Percentiles rank a stretch among this genome's conserved stretches.
phyloP scores from a whole-genome alignment of 352 stramenopile species.

The Globisporangium cylindrosporum region DNA sequence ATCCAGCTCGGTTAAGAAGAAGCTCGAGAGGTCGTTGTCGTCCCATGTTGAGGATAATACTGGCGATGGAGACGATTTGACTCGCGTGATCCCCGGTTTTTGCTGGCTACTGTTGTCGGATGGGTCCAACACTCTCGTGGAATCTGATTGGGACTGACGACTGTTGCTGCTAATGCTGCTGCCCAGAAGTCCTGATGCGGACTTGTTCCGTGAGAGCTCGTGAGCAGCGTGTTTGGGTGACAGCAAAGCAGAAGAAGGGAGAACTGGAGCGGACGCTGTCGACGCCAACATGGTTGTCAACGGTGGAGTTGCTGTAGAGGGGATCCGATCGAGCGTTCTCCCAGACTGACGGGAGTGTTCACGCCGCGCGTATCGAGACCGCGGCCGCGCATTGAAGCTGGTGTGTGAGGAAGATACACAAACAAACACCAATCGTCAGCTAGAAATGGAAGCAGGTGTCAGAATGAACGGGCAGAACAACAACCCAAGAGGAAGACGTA shows the following conservation, averaged over 20 bases:
- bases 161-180: background rate
- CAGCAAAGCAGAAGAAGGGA: background rate
- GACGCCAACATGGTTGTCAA: background rate
- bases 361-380: slow-evolving; percentile 52
- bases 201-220: slow-evolving; percentile 12
- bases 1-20: slow-evolving; percentile 78
- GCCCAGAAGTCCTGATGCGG: slow-evolving; percentile 2
- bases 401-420: background rate
- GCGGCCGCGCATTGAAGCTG: slow-evolving; percentile 43
- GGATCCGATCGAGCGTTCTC: slow-evolving; percentile 37
- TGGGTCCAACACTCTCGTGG: no score
- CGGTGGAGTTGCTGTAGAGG: slow-evolving; percentile 19
- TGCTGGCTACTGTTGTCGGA: background rate
- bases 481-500: slow-evolving; percentile 4
- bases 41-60: slow-evolving; percentile 15
- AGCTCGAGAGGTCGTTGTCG: slow-evolving; percentile 47
- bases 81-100: background rate
- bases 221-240: background rate
- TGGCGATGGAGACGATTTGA: background rate
- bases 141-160: background rate
- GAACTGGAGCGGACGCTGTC: background rate
- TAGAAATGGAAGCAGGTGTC: slow-evolving; percentile 10
- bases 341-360: slow-evolving; percentile 29
- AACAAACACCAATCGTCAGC: background rate
- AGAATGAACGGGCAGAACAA: background rate